These are phyloP conservation scores for Panicum hallii DNA, from an alignment of 202 grass and related monocot genomes.

Conservation along the genomic window DNA sequence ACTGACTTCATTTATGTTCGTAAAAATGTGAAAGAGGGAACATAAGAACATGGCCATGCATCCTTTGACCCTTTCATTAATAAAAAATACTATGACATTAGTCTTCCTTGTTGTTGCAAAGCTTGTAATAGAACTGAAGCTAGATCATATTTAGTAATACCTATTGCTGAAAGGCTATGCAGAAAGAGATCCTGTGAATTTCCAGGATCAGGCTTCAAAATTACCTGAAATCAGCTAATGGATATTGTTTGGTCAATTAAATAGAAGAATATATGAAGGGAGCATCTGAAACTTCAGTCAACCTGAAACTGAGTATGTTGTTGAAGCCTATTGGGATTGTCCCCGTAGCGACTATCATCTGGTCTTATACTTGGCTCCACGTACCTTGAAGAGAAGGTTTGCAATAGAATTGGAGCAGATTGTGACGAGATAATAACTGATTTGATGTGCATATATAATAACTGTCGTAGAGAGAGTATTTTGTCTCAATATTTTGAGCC, in stretches of 20 bases:
- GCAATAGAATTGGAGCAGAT: constrained; percentile 15
- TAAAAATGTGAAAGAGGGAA: neutral
- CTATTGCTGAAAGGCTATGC: constrained; percentile 86
- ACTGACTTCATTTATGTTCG: neutral
- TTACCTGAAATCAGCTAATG: constrained; percentile 43
- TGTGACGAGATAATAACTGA: neutral
- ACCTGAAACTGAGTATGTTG: constrained; percentile 98
- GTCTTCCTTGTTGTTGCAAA: constrained; percentile 2
- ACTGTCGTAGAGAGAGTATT: neutral
- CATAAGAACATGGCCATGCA: constrained; percentile 5
- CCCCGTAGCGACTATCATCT: constrained; percentile 93
- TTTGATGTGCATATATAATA: neutral
- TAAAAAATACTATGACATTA: neutral
- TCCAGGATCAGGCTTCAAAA: constrained; percentile 91
- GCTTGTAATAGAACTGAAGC: neutral
- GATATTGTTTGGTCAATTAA: neutral
- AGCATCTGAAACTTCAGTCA: neutral
- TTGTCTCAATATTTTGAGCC: neutral
- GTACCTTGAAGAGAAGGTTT: constrained; percentile 58
- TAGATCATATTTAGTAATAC: constrained; percentile 36
- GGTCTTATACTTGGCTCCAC: constrained; percentile 93
- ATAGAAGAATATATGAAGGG: constrained; percentile 9
- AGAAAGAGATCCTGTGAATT: constrained; percentile 94
- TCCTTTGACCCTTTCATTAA: neutral
- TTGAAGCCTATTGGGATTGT: constrained; percentile 97